phyloP scores from a whole-genome alignment of 345 rosid species.

The Aegle marmelos region DNA sequence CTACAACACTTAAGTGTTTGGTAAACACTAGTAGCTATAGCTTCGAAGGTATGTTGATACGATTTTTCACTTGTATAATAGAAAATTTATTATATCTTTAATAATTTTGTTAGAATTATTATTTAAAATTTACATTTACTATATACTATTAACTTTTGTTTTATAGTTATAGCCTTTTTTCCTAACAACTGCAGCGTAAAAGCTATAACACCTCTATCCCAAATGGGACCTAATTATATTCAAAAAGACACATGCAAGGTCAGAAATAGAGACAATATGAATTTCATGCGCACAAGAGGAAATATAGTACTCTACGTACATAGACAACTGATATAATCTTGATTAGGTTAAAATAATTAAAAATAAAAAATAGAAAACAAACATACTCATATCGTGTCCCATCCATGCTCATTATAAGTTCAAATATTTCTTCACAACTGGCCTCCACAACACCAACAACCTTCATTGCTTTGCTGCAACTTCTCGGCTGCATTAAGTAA shows the following conservation, averaged over 20 bases:
- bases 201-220: no score
- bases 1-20: no score
- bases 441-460: conserved; percentile 99
- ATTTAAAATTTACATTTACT: no score
- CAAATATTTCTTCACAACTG: conserved; percentile 94
- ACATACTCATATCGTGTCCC: conserved; percentile 97
- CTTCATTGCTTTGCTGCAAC: conserved; percentile 99
- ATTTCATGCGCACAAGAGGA: not conserved
- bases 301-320: not conserved
- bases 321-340: not conserved
- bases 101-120: no score
- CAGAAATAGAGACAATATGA: not conserved
- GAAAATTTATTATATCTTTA: no score
- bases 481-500: conserved; percentile 78
- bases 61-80: no score
- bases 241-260: not conserved
- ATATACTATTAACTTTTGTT: no score
- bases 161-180: no score
- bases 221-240: no score
- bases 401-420: conserved; percentile 99
- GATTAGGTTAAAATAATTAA: not conserved
- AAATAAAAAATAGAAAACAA: conserved; percentile 25
- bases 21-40: no score
- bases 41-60: no score
- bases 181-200: no score